Evolutionary conservation across 1,284 basidiomycete species (phyloP).

Genomic region (Malassezia arunalokei): DNA sequence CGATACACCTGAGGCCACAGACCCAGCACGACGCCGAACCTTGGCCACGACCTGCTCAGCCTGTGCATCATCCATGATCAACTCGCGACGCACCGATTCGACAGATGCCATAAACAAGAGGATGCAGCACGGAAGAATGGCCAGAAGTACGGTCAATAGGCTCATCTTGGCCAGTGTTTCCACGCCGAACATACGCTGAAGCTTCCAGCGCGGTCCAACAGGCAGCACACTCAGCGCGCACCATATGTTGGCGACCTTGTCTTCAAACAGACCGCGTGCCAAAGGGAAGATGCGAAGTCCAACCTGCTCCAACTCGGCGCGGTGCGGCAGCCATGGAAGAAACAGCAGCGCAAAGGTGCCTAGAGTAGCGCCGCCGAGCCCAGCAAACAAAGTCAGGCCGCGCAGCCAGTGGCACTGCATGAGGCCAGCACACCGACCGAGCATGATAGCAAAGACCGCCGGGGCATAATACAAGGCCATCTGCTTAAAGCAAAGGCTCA

Average conservation of each 20-base stretch:
- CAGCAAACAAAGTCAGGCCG: conserved; percentile 59
- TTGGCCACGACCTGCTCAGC: conserved; percentile 11
- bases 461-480: conserved; percentile 91
- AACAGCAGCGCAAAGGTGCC: conserved; percentile 61
- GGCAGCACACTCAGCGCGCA: conserved; percentile 48
- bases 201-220: conserved; percentile 26
- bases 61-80: conserved; percentile 18
- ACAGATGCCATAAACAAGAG: conserved; percentile 30
- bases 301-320: conserved; percentile 54
- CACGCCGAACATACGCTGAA: conserved; percentile 22
- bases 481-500: conserved; percentile 80
- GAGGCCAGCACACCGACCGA: conserved; percentile 59
- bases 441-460: conserved; percentile 49
- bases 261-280: conserved; percentile 77
- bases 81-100: conserved; percentile 37
- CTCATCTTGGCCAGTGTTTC: conserved; percentile 45
- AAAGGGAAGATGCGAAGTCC: conserved; percentile 79
- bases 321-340: conserved; percentile 59
- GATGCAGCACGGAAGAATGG: conserved; percentile 39
- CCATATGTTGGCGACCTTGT: conserved; percentile 92
- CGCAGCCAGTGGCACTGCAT: conserved; percentile 55
- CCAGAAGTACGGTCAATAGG: conserved; percentile 41
- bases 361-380: conserved; percentile 52
- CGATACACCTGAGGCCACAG: conserved; percentile 7
- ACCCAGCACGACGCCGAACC: conserved; percentile 7